A percentile compares a stretch with the other conserved stretches of the same genome.
Evolutionary conservation across 1,284 basidiomycete genomes (phyloP).

Genomic region (Wallemia hederae): DNA sequence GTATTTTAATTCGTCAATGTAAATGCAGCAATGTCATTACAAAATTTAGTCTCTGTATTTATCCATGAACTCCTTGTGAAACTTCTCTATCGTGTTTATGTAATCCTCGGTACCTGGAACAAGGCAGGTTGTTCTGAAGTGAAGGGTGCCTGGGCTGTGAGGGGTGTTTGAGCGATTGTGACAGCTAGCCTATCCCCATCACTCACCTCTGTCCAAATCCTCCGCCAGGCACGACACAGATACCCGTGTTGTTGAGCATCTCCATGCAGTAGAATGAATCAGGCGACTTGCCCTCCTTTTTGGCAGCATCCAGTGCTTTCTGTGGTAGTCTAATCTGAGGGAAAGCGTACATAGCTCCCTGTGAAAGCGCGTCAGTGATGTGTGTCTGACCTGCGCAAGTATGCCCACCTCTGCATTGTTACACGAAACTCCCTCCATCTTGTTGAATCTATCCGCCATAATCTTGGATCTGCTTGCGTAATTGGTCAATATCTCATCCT

Average conservation of each 20-base stretch:
- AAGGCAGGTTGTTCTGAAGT: constrained; percentile 9
- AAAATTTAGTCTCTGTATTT: constrained; percentile 23
- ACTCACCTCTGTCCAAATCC: constrained; percentile 75
- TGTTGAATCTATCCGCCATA: constrained; percentile 47
- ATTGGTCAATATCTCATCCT: constrained; percentile 39
- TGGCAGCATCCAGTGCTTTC: constrained; percentile 41
- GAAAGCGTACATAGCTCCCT: constrained; percentile 70
- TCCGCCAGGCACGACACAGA: constrained; percentile 68
- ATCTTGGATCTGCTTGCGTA: constrained; percentile 37
- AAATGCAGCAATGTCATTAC: not conserved
- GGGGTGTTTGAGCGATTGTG: not conserved
- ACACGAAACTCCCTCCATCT: constrained; percentile 50
- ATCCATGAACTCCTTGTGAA: constrained; percentile 46
- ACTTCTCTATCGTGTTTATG: constrained; percentile 48
- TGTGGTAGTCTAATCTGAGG: constrained; percentile 39
- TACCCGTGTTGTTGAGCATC: constrained; percentile 61
- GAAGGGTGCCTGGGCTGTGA: not conserved
- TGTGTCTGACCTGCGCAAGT: not conserved
- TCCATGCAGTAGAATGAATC: constrained; percentile 65
- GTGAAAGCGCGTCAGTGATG: constrained; percentile 11
- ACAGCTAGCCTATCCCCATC: constrained; percentile 19
- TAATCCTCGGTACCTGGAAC: constrained; percentile 43
- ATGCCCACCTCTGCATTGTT: constrained; percentile 29
- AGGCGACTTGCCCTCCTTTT: constrained; percentile 38
- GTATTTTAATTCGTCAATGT: no score